Evolutionary conservation across 257 asterid genomes (phyloP).

Genomic region (Solanum sejunctum): DNA sequence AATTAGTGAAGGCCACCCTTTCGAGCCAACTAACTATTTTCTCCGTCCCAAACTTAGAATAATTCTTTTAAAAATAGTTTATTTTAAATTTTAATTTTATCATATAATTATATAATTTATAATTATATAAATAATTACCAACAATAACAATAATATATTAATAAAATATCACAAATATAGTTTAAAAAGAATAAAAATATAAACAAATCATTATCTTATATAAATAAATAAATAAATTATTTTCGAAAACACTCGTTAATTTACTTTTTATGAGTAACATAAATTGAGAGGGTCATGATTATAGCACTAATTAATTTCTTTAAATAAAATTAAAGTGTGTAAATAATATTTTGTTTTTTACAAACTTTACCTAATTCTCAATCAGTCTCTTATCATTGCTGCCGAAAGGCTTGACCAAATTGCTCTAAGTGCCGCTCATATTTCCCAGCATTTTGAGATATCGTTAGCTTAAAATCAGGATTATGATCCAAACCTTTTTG

Average conservation of each 20-base stretch:
- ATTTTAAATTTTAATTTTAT: not conserved
- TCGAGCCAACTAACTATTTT: not conserved
- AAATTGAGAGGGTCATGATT: not conserved
- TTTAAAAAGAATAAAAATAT: too few relatives aligned
- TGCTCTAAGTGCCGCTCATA: not conserved
- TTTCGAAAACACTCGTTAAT: too few relatives aligned
- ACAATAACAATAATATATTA: too few relatives aligned
- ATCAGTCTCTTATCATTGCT: slow-evolving; percentile 11
- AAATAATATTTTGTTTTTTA: not conserved
- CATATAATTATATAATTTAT: not conserved
- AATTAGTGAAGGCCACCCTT: not conserved
- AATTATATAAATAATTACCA: not conserved
- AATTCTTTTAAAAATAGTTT: too few relatives aligned
- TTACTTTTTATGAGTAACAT: not conserved
- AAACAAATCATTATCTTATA: too few relatives aligned
- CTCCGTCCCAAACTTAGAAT: accelerated
- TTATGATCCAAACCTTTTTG: not conserved
- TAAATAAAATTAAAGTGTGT: not conserved
- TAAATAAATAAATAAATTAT: too few relatives aligned
- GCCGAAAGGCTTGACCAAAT: slow-evolving; percentile 22
- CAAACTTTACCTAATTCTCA: slow-evolving; percentile 14
- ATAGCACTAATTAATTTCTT: not conserved
- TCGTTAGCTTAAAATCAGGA: not conserved
- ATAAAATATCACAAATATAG: too few relatives aligned
- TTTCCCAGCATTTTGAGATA: not conserved